phyloP scores from a whole-genome alignment of 805 yeast genomes.

The Teunomyces lycoperdinae region DNA sequence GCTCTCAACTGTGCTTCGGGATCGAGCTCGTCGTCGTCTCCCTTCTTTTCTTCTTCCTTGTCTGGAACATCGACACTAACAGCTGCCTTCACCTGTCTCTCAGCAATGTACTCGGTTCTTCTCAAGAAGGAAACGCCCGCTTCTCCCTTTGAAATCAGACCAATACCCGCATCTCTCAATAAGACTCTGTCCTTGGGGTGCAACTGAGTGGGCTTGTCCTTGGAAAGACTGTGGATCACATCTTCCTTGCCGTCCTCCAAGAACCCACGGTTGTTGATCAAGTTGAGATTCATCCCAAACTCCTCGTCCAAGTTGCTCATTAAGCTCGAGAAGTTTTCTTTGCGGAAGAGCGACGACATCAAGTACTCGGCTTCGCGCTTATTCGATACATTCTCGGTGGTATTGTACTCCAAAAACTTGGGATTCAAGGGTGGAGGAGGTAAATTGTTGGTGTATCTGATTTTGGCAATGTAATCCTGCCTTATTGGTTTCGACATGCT shows the following conservation, averaged over 20 bases:
- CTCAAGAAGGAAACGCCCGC: slow-evolving; percentile 78
- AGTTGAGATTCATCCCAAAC: slow-evolving; percentile 75
- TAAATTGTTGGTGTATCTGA: slow-evolving; percentile 77
- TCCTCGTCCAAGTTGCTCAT: slow-evolving; percentile 56
- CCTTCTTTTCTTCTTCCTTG: slow-evolving; percentile 17
- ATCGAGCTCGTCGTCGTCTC: slow-evolving; percentile 31
- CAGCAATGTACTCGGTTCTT: slow-evolving; percentile 89
- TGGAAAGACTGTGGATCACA: slow-evolving; percentile 32
- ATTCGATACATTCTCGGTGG: slow-evolving; percentile 34
- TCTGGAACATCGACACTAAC: slow-evolving; percentile 23
- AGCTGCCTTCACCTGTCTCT: slow-evolving; percentile 40
- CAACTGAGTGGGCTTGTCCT: slow-evolving; percentile 40
- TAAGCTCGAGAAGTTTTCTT: slow-evolving; percentile 64
- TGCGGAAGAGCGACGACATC: slow-evolving; percentile 69
- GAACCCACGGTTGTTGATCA: slow-evolving; percentile 62
- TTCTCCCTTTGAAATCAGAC: slow-evolving; percentile 39
- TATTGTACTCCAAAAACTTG: slow-evolving; percentile 60
- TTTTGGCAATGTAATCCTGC: slow-evolving; percentile 78
- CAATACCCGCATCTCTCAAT: slow-evolving; percentile 73
- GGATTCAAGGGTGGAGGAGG: slow-evolving; percentile 96
- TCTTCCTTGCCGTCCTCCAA: slow-evolving; percentile 59
- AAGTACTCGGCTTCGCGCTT: slow-evolving; percentile 46
- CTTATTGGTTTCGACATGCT: slow-evolving; percentile 39
- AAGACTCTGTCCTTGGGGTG: slow-evolving; percentile 77
- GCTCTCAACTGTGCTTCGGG: slow-evolving; percentile 62